Evolutionary conservation across 495 filamentous ascomycete genomes (phyloP).

Genomic region (Lasiosphaeria hispida): DNA sequence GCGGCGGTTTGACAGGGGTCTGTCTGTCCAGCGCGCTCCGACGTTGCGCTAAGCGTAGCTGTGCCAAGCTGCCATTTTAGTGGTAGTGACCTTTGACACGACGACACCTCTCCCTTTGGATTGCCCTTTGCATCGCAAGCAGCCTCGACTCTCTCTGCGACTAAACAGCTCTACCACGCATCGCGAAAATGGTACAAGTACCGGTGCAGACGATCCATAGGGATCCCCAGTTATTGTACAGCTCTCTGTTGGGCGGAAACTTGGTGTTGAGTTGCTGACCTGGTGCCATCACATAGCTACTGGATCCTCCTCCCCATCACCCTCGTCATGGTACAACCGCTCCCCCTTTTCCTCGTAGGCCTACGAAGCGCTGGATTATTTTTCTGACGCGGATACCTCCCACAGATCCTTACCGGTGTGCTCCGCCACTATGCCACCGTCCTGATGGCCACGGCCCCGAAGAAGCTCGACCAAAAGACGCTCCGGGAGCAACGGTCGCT

Average conservation of each 20-base stretch:
- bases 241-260: not conserved
- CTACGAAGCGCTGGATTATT: not conserved
- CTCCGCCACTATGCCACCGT: slow-evolving; percentile 93
- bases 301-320: slow-evolving; percentile 98
- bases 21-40: no score
- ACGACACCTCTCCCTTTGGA: slow-evolving; percentile 4
- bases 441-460: slow-evolving; percentile 81
- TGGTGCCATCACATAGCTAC: slow-evolving; percentile 57
- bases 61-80: slow-evolving; percentile 1
- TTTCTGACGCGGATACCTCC: slow-evolving; percentile 3
- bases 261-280: slow-evolving; percentile 3
- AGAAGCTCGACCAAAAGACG: slow-evolving; percentile 70
- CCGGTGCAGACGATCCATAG: slow-evolving; percentile 92
- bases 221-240: slow-evolving; percentile 96
- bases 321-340: slow-evolving; percentile 77
- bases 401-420: slow-evolving; percentile 85
- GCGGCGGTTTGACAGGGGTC: not conserved
- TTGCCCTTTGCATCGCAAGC: not conserved
- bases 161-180: not conserved
- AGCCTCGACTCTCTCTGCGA: not conserved
- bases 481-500: slow-evolving; percentile 87
- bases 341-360: not conserved
- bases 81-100: slow-evolving; percentile 1
- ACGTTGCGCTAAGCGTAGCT: not conserved
- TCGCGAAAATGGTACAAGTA: slow-evolving; percentile 72